Base-by-base conservation (phyloP, 108 stramenopile genomes). In the Asterionellopsis glacialis region DNA sequence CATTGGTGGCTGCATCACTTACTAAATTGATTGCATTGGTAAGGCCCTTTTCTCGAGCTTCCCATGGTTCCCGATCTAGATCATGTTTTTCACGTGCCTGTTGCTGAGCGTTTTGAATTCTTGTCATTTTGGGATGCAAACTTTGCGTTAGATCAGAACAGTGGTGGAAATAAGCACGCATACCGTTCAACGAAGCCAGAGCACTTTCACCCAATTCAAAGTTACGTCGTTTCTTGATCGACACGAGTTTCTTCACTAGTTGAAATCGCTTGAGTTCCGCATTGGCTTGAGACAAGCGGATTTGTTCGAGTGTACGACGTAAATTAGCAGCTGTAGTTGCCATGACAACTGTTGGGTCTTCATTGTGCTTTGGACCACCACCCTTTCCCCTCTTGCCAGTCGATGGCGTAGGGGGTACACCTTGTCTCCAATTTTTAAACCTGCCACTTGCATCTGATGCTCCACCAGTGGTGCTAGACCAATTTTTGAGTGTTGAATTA, bases 261-360 rank as follows among this genome's bases (percentile, higher is more conserved):
- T 88, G 91, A 63, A 92, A 92, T 26, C 91, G 77, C 51, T 87
- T 92, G 58, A 92, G 60, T 63, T 92, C 91, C 4, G 91, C 82
- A 55, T 82, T 87, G 23, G 86, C 85, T 59, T 90, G 87, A 14
- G 79, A 77, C 58, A 88, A 62, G 55, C 88, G 76, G 41, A 90
- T 84, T 61, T 89, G 81, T 67, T 90, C 84, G 52, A 90, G 62
- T 44, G 82, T 82, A 11, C 82, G 70, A 25, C 82, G 57, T 57
- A 89, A 57, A 59, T 85, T 87, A 27, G 88, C 86, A 23, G 91
- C 88, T 33, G 71, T 69, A 12, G 60, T 43, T 11, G 70, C 82
- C 65, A 64, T 71, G 18, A 64, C 49, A 11, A 62, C 39, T 44
- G 59, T 53, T 11, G 69, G 72, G 24, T 76, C 78, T 39, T 68